Conservation (phyloP, 2,329 filamentous ascomycete genomes). For the Diplodia scrobiculata region DNA sequence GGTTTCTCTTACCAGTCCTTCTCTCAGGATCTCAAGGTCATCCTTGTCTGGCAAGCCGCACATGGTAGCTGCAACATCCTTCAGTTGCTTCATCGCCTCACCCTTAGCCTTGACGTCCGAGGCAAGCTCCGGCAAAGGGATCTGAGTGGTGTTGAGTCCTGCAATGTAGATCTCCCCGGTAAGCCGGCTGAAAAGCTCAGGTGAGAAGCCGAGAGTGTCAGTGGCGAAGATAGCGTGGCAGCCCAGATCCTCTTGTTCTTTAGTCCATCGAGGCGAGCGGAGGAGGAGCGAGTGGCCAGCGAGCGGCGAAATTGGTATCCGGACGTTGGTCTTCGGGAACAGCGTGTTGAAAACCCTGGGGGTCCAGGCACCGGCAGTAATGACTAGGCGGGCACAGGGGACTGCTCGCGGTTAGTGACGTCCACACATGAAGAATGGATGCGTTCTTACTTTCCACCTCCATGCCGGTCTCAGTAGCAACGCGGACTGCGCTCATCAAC, state of each 20-base stretch:
- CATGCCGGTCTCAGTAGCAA: constrained; percentile 51
- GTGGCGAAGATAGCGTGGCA: constrained; percentile 72
- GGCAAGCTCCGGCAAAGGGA: constrained; percentile 62
- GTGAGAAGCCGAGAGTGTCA: constrained; percentile 61
- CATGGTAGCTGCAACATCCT: constrained; percentile 53
- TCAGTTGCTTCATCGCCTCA: constrained; percentile 55
- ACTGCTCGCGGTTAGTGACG: constrained; percentile 45
- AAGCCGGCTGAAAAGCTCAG: constrained; percentile 69
- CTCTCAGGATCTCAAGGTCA: constrained; percentile 64
- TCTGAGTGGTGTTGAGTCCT: constrained; percentile 65
- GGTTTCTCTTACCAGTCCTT: constrained; percentile 55
- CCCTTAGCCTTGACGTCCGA: constrained; percentile 54
- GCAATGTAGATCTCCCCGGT: constrained; percentile 72
- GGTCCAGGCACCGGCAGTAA: constrained; percentile 73
- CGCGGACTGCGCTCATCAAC: constrained; percentile 56
- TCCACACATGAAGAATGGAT: background rate
- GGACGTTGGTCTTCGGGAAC: constrained; percentile 59
- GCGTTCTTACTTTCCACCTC: constrained; percentile 47
- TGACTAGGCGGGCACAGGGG: constrained; percentile 65
- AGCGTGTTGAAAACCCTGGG: constrained; percentile 64
- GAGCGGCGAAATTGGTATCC: constrained; percentile 62
- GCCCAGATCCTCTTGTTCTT: constrained; percentile 48
- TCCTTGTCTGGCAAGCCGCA: constrained; percentile 48
- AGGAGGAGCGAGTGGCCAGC: constrained; percentile 74
- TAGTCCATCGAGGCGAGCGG: constrained; percentile 59